Conservation (phyloP, 305 asterid genomes). For the Nicotiana rustica region DNA sequence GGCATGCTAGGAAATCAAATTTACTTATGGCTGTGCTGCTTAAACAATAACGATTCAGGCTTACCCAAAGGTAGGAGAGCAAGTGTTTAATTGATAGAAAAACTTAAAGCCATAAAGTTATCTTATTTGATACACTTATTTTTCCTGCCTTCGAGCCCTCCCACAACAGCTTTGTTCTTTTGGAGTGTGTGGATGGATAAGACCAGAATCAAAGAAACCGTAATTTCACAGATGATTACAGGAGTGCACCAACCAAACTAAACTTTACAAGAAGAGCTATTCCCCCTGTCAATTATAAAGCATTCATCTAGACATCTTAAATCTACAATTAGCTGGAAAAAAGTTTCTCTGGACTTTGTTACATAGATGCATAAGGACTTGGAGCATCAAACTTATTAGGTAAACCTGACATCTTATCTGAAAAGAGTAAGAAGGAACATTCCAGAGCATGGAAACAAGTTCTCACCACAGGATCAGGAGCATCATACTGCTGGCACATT, state of each 20-base stretch:
- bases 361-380: background rate
- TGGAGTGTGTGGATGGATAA: constrained; percentile 15
- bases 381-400: constrained; percentile 19
- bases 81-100: background rate
- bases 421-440: constrained; percentile 22
- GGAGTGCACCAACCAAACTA: constrained; percentile 8
- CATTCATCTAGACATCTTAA: constrained; percentile 25
- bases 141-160: background rate
- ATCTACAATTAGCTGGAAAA: constrained; percentile 2
- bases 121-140: constrained; percentile 6
- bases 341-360: constrained; percentile 14
- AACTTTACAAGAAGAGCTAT: constrained; percentile 6
- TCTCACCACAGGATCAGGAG: constrained; percentile 82
- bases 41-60: background rate
- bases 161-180: background rate
- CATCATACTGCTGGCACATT: constrained; percentile 93
- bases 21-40: constrained; percentile 11
- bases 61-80: background rate
- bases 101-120: background rate
- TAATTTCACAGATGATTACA: background rate
- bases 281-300: background rate
- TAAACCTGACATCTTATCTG: background rate
- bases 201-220: background rate
- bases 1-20: background rate
- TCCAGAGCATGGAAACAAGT: constrained; percentile 31